Conservation (phyloP, 352 stramenopile genomes). For the Phytophthora meadii region DNA sequence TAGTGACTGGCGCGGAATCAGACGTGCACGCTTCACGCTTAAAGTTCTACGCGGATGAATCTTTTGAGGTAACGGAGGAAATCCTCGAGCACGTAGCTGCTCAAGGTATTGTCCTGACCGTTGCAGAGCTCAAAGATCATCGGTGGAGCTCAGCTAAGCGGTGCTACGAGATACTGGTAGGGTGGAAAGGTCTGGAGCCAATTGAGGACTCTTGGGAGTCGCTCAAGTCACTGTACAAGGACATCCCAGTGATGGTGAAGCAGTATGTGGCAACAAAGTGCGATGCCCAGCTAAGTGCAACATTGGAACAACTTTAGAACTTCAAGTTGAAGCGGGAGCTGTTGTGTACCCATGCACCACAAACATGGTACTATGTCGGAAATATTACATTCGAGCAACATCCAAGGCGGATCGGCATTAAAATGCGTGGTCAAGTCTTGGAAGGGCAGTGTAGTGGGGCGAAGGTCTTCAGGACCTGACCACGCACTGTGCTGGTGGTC, state of each 20-base stretch:
- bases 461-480: constrained; percentile 21
- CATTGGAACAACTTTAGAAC: constrained; percentile 3
- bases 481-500: constrained; percentile 6
- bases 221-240: constrained; percentile 2
- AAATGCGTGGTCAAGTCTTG: constrained; percentile 18
- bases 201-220: constrained; percentile 24
- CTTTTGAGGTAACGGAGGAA: constrained; percentile 38
- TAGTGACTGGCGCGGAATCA: constrained; percentile 21
- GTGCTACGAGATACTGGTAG: constrained; percentile 12
- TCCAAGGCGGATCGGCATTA: not conserved
- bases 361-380: not conserved
- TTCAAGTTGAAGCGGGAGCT: constrained; percentile 2
- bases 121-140: constrained; percentile 25
- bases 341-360: not conserved
- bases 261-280: not conserved
- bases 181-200: constrained; percentile 16
- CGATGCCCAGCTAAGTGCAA: not conserved
- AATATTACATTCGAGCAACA: constrained; percentile 8
- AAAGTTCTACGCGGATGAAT: constrained; percentile 41
- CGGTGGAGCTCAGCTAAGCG: constrained; percentile 4
- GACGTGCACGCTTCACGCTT: constrained; percentile 39
- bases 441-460: constrained; percentile 14
- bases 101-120: constrained; percentile 29
- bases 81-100: constrained; percentile 29
- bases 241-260: constrained; percentile 22